Base-by-base conservation (phyloP, 2,329 filamentous ascomycete species). In the Elsinoe batatas region DNA sequence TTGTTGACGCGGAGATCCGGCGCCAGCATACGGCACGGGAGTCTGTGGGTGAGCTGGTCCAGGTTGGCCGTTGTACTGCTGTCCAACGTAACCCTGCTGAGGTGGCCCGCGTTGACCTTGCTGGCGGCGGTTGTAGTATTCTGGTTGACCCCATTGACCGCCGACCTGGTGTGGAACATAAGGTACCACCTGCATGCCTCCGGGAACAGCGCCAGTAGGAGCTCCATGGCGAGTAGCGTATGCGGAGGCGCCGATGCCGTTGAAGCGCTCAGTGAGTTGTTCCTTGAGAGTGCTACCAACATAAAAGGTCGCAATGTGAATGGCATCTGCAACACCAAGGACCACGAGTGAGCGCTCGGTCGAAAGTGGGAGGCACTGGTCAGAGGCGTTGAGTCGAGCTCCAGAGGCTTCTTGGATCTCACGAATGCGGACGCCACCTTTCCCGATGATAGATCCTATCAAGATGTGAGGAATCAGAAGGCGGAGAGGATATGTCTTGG, bases 391-490 rank as follows among this genome's bases (percentile, higher is more conserved):
- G 44, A 98, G 81, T 60, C 94, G 87, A 54, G 93, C 93, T 58
- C 94, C 94, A 13, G 93, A 98, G 17, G 91, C 91, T 69, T 98
- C 93, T 71, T 98, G 93, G 60, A 98, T 98, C 74, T 98, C 93
- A 62, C 93, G 89, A 69, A 98, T 98, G 61, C 93, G 85, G 58
- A 91, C 87, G 62, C 93, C 93, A 61, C 87, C 89, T 76, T 98
- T 98, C 66, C 93, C 93, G 71, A 98, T 98, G 72, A 98, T 97
- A 58, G 91, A 96, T 53, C 93, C 93, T 65, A 98, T 98, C 57
- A 98, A 81, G 64, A 98, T 93, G 68, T 97, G 93, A 15, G 93
- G 93, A 64, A 98, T 89, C 56, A 98, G 82, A 51, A 98, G 83
- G 64, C 93, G 90, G 55, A 98, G 84, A 58, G 93, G 93, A 65